Evolutionary conservation across 306 rosid species (phyloP).

Genomic region (Cicer chorassanicum): DNA sequence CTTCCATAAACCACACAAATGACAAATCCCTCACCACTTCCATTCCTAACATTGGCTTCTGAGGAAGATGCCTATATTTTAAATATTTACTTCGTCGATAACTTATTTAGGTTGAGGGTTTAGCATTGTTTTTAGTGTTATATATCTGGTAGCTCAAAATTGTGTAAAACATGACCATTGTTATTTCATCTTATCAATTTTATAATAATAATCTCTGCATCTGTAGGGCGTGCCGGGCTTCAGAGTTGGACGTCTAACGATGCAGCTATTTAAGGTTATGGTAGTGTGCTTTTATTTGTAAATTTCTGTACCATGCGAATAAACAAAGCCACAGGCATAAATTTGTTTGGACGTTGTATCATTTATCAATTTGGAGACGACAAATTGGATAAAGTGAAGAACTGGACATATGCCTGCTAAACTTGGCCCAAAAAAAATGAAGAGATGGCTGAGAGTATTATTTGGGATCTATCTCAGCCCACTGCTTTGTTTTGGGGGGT

Average conservation of each 20-base stretch:
- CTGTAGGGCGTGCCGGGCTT: constrained; percentile 37
- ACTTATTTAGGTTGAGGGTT: constrained; percentile 17
- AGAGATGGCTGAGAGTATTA: constrained; percentile 20
- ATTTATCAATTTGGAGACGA: constrained; percentile 43
- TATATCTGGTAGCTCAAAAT: not conserved
- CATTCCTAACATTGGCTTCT: not conserved
- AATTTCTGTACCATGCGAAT: constrained; percentile 42
- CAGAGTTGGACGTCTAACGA: constrained; percentile 36
- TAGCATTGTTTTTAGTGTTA: constrained; percentile 11
- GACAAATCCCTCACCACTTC: not conserved
- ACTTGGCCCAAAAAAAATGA: constrained; percentile 22
- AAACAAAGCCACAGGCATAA: constrained; percentile 34
- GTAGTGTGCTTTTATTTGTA: constrained; percentile 39
- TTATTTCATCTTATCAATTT: constrained; percentile 16
- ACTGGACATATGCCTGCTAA: constrained; percentile 33
- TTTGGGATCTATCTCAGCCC: constrained; percentile 27
- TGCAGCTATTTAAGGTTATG: constrained; percentile 36
- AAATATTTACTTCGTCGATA: not conserved
- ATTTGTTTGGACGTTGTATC: constrained; percentile 29
- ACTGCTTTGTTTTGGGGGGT: constrained; percentile 28
- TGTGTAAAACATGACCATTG: constrained; percentile 22
- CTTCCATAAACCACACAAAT: not conserved
- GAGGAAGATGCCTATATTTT: constrained; percentile 11
- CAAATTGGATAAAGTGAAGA: constrained; percentile 31
- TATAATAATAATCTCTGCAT: constrained; percentile 36